These are phyloP conservation scores for Discostella stelligera DNA, from an alignment of 352 stramenopile species.

Conservation along the genomic window DNA sequence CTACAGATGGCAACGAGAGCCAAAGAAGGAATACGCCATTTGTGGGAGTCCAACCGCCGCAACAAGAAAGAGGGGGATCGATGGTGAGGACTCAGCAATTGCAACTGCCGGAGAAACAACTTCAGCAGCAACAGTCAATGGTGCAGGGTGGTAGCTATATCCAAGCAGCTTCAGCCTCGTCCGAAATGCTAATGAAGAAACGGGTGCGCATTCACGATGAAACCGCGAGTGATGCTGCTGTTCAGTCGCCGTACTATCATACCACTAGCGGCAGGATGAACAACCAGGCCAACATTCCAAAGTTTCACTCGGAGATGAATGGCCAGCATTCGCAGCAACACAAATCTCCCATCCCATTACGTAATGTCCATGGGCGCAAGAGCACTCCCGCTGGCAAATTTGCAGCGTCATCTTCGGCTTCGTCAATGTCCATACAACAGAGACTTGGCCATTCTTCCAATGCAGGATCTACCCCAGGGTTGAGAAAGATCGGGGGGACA, in stretches of 20 bases:
- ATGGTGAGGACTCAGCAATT: background rate
- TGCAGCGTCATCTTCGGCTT: background rate
- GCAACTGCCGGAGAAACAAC: background rate
- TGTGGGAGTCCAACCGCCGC: background rate
- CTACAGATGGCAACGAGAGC: background rate
- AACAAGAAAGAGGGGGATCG: background rate
- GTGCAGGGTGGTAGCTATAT: background rate
- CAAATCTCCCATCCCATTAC: background rate
- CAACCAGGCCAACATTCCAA: background rate
- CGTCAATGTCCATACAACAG: background rate
- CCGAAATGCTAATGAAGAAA: slow-evolving; percentile 6
- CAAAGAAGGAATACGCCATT: background rate
- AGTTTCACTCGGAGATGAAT: background rate
- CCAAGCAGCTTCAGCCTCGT: background rate
- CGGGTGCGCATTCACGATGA: slow-evolving; percentile 1
- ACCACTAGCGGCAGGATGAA: background rate
- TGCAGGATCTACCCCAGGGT: background rate
- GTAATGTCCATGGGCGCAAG: background rate
- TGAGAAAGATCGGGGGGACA: background rate
- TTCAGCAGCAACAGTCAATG: background rate
- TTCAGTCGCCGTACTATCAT: background rate
- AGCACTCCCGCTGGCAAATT: slow-evolving; percentile 11
- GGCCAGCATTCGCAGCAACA: background rate
- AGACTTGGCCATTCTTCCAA: background rate
- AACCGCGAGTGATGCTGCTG: background rate